Percentiles rank a stretch among this genome's conserved stretches.
phyloP scores from a whole-genome alignment of 2,329 filamentous ascomycete species.

The Penicillium sp. region DNA sequence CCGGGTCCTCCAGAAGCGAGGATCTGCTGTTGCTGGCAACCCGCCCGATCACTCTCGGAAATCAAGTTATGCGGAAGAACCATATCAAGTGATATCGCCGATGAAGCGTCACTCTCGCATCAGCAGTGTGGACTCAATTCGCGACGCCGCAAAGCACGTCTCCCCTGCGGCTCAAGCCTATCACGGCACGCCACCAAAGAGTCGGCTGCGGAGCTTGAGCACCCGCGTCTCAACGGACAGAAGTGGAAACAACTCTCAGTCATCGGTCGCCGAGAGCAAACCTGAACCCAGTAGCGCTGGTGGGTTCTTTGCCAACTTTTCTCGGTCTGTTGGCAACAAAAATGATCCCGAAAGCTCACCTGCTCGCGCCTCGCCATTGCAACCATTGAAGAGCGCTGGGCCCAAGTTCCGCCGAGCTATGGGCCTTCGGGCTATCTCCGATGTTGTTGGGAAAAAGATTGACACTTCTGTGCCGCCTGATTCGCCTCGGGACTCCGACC shows the following conservation, averaged over 20 bases:
- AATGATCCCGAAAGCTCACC: slow-evolving; percentile 50
- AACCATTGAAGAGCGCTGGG: slow-evolving; percentile 58
- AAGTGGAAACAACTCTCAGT: slow-evolving; percentile 41
- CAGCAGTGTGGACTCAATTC: slow-evolving; percentile 73
- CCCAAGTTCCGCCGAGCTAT: slow-evolving; percentile 59
- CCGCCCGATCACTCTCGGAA: slow-evolving; percentile 61
- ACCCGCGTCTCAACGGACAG: slow-evolving; percentile 49
- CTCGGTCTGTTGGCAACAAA: slow-evolving; percentile 40
- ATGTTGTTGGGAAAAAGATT: slow-evolving; percentile 60
- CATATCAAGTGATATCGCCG: slow-evolving; percentile 64
- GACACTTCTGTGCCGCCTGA: slow-evolving; percentile 43
- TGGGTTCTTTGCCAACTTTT: slow-evolving; percentile 45
- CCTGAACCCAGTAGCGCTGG: slow-evolving; percentile 18
- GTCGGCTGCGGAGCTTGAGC: slow-evolving; percentile 59
- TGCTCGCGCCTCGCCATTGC: slow-evolving; percentile 49
- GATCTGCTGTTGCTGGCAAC: slow-evolving; percentile 38
- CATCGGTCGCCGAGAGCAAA: slow-evolving; percentile 59
- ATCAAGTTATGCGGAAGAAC: slow-evolving; percentile 74
- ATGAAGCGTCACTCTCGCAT: slow-evolving; percentile 73
- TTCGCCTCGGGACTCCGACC: slow-evolving; percentile 54
- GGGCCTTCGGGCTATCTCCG: slow-evolving; percentile 82
- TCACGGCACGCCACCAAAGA: slow-evolving; percentile 55
- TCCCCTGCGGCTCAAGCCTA: slow-evolving; percentile 68
- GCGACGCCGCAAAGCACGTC: slow-evolving; percentile 52
- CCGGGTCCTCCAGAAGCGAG: slow-evolving; percentile 77